phyloP scores from a whole-genome alignment of 371 early-diverging fungal genomes.

The Lichtheimia ramosa region DNA sequence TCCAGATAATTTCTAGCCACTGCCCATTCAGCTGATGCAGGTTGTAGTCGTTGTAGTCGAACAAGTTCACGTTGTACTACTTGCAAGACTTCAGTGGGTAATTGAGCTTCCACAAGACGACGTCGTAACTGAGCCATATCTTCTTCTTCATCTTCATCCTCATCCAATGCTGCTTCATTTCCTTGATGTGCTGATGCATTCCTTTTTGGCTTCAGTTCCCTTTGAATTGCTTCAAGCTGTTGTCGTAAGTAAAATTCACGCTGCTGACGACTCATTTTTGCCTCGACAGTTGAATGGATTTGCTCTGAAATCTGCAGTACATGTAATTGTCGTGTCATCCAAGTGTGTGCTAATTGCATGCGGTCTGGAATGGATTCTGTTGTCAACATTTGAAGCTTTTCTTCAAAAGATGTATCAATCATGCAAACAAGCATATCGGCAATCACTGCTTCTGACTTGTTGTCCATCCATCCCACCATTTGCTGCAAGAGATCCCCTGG shows the following conservation, averaged over 20 bases:
- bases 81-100: constrained; percentile 68
- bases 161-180: no score
- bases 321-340: constrained; percentile 80
- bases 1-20: constrained; percentile 81
- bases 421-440: constrained; percentile 75
- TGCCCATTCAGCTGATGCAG: constrained; percentile 78
- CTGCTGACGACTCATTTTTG: constrained; percentile 73
- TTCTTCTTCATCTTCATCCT: constrained; percentile 44
- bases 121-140: constrained; percentile 62
- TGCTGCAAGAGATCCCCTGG: constrained; percentile 64
- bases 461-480: constrained; percentile 62
- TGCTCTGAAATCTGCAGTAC: constrained; percentile 76
- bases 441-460: constrained; percentile 57
- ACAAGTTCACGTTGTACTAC: constrained; percentile 72
- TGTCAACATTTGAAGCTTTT: constrained; percentile 68
- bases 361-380: constrained; percentile 60
- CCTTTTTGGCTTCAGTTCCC: constrained; percentile 59
- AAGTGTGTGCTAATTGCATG: constrained; percentile 58
- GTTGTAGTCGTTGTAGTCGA: constrained; percentile 64
- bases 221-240: constrained; percentile 72
- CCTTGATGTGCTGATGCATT: constrained; percentile 24
- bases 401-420: constrained; percentile 72
- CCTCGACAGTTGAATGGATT: constrained; percentile 72
- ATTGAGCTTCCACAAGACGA: constrained; percentile 58
- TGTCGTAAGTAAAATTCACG: constrained; percentile 80